These are phyloP conservation scores for Rhodotorula toruloides DNA, from an alignment of 768 basidiomycete species.

Conservation along the genomic window DNA sequence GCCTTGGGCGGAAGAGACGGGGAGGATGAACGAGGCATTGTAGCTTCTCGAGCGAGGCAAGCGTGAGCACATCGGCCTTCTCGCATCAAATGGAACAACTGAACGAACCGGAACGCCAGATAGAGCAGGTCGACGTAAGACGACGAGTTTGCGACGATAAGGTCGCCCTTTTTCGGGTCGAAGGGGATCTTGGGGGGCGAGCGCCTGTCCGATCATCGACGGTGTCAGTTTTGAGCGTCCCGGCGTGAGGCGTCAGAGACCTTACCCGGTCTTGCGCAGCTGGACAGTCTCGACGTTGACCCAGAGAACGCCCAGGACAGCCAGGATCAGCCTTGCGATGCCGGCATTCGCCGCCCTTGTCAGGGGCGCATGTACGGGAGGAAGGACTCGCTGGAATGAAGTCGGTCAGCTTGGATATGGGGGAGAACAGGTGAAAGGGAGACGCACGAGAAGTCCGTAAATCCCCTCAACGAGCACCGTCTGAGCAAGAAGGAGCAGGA, in stretches of 20 bases:
- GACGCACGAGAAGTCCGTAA: slow-evolving; percentile 7
- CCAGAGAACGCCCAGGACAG: slow-evolving; percentile 17
- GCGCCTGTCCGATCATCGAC: slow-evolving; percentile 2
- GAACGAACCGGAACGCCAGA: slow-evolving; percentile 35
- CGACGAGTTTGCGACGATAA: slow-evolving; percentile 37
- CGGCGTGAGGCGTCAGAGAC: too few relatives aligned
- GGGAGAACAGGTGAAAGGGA: neutral
- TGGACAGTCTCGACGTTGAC: slow-evolving; percentile 28
- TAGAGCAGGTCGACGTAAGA: slow-evolving; percentile 37
- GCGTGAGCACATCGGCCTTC: neutral
- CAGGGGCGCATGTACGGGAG: neutral
- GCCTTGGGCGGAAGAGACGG: slow-evolving; percentile 10
- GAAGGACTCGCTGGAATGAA: too few relatives aligned
- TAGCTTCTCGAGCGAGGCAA: slow-evolving; percentile 3
- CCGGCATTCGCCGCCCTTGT: slow-evolving; percentile 1
- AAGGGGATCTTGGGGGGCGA: slow-evolving; percentile 17
- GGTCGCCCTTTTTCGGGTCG: slow-evolving; percentile 31
- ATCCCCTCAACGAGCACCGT: slow-evolving; percentile 20
- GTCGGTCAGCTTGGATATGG: too few relatives aligned
- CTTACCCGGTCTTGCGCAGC: slow-evolving; percentile 17
- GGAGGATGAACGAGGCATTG: slow-evolving; percentile 34
- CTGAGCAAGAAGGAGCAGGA: slow-evolving; percentile 16
- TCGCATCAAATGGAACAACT: neutral
- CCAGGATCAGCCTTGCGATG: slow-evolving; percentile 6
- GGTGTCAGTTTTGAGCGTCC: too few relatives aligned